phyloP scores from a whole-genome alignment of 108 stramenopile genomes.

The Mediolabrus comicus region DNA sequence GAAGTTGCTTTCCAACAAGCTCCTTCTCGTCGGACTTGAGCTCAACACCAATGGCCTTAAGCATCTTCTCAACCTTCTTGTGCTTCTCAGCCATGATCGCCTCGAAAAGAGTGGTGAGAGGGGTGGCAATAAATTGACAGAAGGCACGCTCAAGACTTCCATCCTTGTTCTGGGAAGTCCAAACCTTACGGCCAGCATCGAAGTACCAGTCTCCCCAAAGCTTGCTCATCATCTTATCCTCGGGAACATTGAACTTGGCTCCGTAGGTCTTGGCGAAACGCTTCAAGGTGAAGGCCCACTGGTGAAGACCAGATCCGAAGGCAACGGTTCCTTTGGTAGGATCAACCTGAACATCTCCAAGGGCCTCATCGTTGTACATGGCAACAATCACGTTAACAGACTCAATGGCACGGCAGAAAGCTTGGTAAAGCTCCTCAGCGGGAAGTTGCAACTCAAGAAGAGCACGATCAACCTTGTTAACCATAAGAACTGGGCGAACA shows the following conservation, averaged over 20 bases:
- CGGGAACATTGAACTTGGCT: slow-evolving; percentile 96
- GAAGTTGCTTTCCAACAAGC: slow-evolving; percentile 94
- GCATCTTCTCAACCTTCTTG: slow-evolving; percentile 99
- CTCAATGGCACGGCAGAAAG: slow-evolving; percentile 98
- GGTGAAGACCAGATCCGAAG: slow-evolving; percentile 99
- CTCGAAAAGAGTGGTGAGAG: slow-evolving; percentile 97
- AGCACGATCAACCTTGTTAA: slow-evolving; percentile 99
- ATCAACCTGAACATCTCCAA: slow-evolving; percentile 98
- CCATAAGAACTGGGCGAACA: slow-evolving; percentile 98
- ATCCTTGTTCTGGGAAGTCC: slow-evolving; percentile 89
- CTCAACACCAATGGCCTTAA: slow-evolving; percentile 97
- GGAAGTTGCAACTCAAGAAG: slow-evolving; percentile 98
- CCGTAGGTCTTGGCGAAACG: slow-evolving; percentile 98
- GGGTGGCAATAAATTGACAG: slow-evolving; percentile 99
- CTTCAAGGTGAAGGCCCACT: slow-evolving; percentile 99
- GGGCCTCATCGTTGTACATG: slow-evolving; percentile 97
- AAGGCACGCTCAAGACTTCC: slow-evolving; percentile 96
- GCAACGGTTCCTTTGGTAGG: slow-evolving; percentile 99
- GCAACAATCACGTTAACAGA: slow-evolving; percentile 99
- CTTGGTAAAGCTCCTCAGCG: slow-evolving; percentile 99
- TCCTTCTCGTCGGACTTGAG: slow-evolving; percentile 97
- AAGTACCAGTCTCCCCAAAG: slow-evolving; percentile 99
- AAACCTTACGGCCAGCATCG: slow-evolving; percentile 91
- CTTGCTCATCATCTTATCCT: slow-evolving; percentile 98
- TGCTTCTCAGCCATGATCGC: slow-evolving; percentile 99